Evolutionary conservation across 2,329 filamentous ascomycete species (phyloP).

Genomic region (Sporothrix variecibatus): DNA sequence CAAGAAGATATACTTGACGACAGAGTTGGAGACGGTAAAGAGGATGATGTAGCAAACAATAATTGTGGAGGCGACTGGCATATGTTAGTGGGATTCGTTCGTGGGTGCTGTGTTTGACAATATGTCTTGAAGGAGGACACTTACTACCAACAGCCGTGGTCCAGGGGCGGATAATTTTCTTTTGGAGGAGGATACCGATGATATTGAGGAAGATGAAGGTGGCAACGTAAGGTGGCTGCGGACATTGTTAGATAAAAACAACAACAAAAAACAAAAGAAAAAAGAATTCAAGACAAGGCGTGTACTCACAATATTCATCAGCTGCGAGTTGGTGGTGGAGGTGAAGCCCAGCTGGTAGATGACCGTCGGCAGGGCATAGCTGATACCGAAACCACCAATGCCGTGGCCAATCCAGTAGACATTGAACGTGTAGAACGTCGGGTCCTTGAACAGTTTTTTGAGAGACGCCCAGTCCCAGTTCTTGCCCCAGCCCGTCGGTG

Average conservation of each 20-base stretch:
- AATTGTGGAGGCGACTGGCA: conserved; percentile 39
- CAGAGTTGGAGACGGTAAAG: conserved; percentile 39
- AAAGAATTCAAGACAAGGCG: too few species aligned
- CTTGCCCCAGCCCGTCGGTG: conserved; percentile 38
- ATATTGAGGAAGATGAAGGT: conserved; percentile 43
- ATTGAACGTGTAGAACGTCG: conserved; percentile 43
- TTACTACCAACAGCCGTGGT: conserved; percentile 43
- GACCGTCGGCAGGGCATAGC: conserved; percentile 45
- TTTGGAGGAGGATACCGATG: conserved; percentile 41
- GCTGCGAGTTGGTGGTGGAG: conserved; percentile 44
- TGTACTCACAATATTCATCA: conserved; percentile 45
- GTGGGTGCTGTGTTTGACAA: too few species aligned
- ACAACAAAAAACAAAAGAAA: not conserved
- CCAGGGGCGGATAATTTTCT: conserved; percentile 42
- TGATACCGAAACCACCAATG: conserved; percentile 46
- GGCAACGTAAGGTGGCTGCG: conserved; percentile 42
- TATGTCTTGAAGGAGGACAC: conserved; percentile 6
- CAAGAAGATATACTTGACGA: conserved; percentile 42
- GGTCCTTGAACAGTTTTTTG: conserved; percentile 38
- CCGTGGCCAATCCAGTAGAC: conserved; percentile 46
- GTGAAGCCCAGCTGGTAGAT: conserved; percentile 48
- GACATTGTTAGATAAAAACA: not conserved
- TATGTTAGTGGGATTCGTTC: not conserved
- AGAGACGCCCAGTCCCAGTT: conserved; percentile 40
- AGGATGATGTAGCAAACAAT: conserved; percentile 45